Conservation (phyloP, 176 grass and related monocot genomes). For the Elymus sibiricus region DNA sequence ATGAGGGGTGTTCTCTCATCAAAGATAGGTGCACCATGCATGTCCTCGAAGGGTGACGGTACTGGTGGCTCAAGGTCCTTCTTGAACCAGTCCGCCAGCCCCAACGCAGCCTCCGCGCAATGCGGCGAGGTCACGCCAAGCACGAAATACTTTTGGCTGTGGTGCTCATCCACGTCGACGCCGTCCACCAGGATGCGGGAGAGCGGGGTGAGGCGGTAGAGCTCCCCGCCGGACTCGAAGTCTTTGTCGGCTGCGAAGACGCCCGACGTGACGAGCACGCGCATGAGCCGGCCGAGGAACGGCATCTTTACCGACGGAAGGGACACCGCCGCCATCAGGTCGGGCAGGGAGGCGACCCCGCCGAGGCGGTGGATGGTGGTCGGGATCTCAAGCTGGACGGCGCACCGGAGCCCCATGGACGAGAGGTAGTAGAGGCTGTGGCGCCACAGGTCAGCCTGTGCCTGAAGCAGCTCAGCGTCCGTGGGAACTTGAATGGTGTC, state of each 20-base stretch:
- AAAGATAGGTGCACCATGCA: not conserved
- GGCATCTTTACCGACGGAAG: not conserved
- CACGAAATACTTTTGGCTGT: not conserved
- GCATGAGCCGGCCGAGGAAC: not conserved
- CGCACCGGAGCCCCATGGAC: not conserved
- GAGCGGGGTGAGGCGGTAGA: conserved; percentile 1
- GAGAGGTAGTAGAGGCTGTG: not conserved
- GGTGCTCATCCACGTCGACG: not conserved
- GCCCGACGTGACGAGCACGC: not conserved
- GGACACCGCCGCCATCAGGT: not conserved
- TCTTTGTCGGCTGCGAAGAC: not conserved
- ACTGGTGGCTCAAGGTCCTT: not conserved
- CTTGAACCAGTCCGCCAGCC: not conserved
- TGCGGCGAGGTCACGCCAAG: not conserved
- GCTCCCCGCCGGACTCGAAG: not conserved
- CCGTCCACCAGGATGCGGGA: not conserved
- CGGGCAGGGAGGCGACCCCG: not conserved
- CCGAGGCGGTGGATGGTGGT: not conserved
- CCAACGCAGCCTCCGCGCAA: not conserved
- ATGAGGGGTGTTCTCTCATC: not conserved
- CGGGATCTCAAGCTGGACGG: not conserved
- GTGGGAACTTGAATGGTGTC: not conserved
- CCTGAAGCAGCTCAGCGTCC: conserved; percentile 1
- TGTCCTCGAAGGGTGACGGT: not conserved
- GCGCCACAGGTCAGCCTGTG: not conserved